These are phyloP conservation scores for Gaertneriomyces sp. DNA, from an alignment of 192 early-diverging fungal species.

Conservation along the genomic window DNA sequence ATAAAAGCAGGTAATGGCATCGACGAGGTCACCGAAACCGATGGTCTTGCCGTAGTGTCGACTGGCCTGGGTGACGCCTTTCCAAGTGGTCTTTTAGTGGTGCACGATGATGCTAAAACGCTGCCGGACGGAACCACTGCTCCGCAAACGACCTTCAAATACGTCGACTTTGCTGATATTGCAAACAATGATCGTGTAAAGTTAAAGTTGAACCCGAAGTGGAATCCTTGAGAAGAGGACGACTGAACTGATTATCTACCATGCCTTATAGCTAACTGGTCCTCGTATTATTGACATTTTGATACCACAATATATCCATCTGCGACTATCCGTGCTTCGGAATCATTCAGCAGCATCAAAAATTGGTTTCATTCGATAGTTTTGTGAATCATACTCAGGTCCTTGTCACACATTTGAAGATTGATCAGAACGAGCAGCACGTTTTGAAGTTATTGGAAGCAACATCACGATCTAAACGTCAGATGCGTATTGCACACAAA, in stretches of 20 bases:
- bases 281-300: not conserved
- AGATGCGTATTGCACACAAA: no score
- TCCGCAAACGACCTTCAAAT: conserved; percentile 25
- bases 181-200: not conserved
- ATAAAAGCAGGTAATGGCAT: conserved; percentile 8
- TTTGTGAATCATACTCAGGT: no score
- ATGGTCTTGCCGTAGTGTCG: conserved; percentile 15
- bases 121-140: not conserved
- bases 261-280: not conserved
- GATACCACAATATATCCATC: no score
- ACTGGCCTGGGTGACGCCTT: conserved; percentile 4
- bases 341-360: no score
- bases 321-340: no score
- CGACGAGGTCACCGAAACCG: conserved; percentile 27
- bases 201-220: conserved; percentile 1
- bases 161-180: conserved; percentile 17
- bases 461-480: no score
- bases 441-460: no score
- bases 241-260: not conserved
- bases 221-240: conserved; percentile 12
- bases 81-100: conserved; percentile 12
- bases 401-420: no score
- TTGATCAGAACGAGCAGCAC: no score
- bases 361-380: no score
- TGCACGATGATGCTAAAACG: conserved; percentile 23